phyloP scores from a whole-genome alignment of 257 asterid genomes.

The Solanum corneliomulleri region DNA sequence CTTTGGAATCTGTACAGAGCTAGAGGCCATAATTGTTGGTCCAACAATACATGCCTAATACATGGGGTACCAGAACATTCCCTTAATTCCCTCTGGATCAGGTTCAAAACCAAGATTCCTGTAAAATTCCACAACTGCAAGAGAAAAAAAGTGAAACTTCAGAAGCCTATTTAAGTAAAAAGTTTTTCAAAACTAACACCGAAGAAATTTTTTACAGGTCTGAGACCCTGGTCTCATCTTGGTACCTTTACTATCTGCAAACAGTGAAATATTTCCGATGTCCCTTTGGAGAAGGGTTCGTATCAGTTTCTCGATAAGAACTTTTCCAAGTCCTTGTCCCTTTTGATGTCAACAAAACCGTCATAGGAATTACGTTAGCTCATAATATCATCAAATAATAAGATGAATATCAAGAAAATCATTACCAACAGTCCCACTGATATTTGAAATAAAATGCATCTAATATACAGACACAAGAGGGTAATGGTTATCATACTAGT shows the following conservation, averaged over 20 bases:
- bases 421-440: neutral
- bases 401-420: neutral
- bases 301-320: slow-evolving; percentile 78
- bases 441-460: neutral
- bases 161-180: neutral
- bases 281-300: slow-evolving; percentile 76
- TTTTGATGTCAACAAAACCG: slow-evolving; percentile 5
- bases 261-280: slow-evolving; percentile 84
- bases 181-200: neutral
- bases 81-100: slow-evolving; percentile 97
- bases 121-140: slow-evolving; percentile 90
- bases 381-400: neutral
- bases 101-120: slow-evolving; percentile 74
- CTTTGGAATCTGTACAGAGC: neutral
- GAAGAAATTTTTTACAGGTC: neutral
- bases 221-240: neutral
- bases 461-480: neutral
- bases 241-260: slow-evolving; percentile 91
- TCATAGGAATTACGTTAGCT: neutral
- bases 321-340: slow-evolving; percentile 98
- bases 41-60: slow-evolving; percentile 16
- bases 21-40: neutral
- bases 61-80: slow-evolving; percentile 98
- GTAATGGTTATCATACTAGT: neutral
- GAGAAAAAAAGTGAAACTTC: neutral